Percentiles rank a stretch among this genome's conserved stretches.
Conservation (phyloP, 495 filamentous ascomycete genomes). For the Glonium stellatum region DNA sequence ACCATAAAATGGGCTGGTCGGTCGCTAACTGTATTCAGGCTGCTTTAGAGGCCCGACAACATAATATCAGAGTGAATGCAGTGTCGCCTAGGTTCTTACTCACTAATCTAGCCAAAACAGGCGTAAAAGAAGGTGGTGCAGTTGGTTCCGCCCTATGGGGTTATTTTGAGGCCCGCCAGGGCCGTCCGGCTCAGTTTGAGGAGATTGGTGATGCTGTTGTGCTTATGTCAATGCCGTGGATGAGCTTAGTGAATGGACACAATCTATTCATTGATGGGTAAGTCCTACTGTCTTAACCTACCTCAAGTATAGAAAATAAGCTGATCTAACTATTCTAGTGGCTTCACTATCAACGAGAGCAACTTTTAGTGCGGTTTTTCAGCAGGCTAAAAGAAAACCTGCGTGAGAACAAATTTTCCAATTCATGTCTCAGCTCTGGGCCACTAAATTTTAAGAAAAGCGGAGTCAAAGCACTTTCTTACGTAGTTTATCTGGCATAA, state of each 20-base stretch:
- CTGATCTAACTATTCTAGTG: not conserved
- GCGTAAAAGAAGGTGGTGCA: conserved; percentile 2
- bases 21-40: not conserved
- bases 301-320: not conserved
- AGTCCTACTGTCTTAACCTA: not conserved
- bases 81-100: conserved; percentile 41
- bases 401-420: not conserved
- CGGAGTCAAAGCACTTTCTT: too few relatives aligned
- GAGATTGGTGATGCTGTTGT: conserved; percentile 43
- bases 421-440: not conserved
- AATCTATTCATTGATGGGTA: conserved; percentile 21
- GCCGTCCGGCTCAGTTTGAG: conserved; percentile 35
- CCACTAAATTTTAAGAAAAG: too few relatives aligned
- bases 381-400: not conserved
- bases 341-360: not conserved
- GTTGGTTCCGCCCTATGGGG: conserved; percentile 10
- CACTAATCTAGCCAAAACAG: conserved; percentile 38
- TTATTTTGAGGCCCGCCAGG: conserved; percentile 35
- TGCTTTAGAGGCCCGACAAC: conserved; percentile 31
- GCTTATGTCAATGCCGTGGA: conserved; percentile 39
- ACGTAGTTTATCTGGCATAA: not conserved
- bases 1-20: not conserved
- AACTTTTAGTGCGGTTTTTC: not conserved
- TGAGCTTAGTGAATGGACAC: conserved; percentile 34
- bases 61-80: conserved; percentile 43